These are phyloP conservation scores for Inonotus obliquus DNA, from an alignment of 1,284 basidiomycete species.

Conservation along the genomic window DNA sequence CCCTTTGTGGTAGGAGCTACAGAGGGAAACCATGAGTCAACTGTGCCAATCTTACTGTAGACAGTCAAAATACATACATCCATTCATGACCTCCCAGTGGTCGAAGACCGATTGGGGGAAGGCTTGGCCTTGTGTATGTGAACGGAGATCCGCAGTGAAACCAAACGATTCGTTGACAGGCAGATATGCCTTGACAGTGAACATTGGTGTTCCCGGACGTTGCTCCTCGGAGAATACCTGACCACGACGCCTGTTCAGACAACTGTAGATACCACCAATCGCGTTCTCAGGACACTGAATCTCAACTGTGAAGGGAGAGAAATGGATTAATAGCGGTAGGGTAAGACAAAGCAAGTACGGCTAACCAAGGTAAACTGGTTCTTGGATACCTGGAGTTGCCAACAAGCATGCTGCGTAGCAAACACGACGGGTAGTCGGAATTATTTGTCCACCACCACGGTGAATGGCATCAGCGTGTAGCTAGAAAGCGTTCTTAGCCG, in stretches of 20 bases:
- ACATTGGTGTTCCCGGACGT: conserved; percentile 97
- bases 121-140: conserved; percentile 92
- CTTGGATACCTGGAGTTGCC: conserved; percentile 89
- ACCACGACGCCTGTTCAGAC: conserved; percentile 96
- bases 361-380: conserved; percentile 91
- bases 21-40: conserved; percentile 2
- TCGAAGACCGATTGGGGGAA: conserved; percentile 98
- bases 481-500: conserved; percentile 34
- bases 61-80: conserved; percentile 46
- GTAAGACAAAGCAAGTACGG: conserved; percentile 1
- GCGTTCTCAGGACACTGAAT: conserved; percentile 98
- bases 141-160: conserved; percentile 95
- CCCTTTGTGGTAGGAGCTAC: conserved; percentile 78
- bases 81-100: conserved; percentile 84
- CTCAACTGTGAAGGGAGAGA: conserved; percentile 56
- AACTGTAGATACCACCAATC: conserved; percentile 96
- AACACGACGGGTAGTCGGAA: conserved; percentile 94
- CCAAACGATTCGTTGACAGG: conserved; percentile 98
- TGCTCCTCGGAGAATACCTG: conserved; percentile 99
- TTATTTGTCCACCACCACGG: conserved; percentile 98
- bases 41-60: conserved; percentile 17
- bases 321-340: background rate
- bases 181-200: conserved; percentile 98
- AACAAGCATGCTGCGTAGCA: conserved; percentile 95
- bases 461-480: conserved; percentile 99